Conservation (phyloP, 1,284 basidiomycete species). For the Rhodotorula sp. region DNA sequence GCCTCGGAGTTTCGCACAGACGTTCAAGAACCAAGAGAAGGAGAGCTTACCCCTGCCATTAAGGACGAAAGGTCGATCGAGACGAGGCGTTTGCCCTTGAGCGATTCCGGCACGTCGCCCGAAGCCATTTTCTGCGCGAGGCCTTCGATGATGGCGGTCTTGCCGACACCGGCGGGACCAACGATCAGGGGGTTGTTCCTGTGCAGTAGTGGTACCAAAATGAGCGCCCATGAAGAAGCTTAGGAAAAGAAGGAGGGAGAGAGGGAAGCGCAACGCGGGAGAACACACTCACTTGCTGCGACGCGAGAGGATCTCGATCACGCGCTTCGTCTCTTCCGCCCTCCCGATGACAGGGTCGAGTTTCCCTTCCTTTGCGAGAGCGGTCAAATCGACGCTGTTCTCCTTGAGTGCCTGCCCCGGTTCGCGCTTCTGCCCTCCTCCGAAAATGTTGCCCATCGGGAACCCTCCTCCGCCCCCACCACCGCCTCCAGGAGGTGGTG, state of each 20-base stretch:
- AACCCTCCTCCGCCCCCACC: conserved; percentile 42
- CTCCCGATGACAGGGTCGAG: conserved; percentile 72
- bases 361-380: conserved; percentile 79
- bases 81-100: conserved; percentile 77
- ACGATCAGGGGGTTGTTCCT: conserved; percentile 34
- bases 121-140: conserved; percentile 83
- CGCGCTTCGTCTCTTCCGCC: conserved; percentile 73
- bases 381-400: conserved; percentile 78
- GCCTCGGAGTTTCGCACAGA: conserved; percentile 61
- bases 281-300: conserved; percentile 43
- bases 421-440: conserved; percentile 40
- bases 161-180: conserved; percentile 61
- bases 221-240: too few relatives aligned
- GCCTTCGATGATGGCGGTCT: conserved; percentile 90
- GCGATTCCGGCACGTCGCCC: conserved; percentile 87
- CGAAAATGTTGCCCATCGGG: conserved; percentile 47
- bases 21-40: not conserved
- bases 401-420: conserved; percentile 43
- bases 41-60: conserved; percentile 10
- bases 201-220: accelerated
- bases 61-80: conserved; percentile 29
- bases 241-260: not conserved
- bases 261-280: not conserved
- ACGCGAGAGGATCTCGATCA: conserved; percentile 66
- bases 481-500: conserved; percentile 23